phyloP scores from a whole-genome alignment of 306 rosid species.

The Senna siamea region DNA sequence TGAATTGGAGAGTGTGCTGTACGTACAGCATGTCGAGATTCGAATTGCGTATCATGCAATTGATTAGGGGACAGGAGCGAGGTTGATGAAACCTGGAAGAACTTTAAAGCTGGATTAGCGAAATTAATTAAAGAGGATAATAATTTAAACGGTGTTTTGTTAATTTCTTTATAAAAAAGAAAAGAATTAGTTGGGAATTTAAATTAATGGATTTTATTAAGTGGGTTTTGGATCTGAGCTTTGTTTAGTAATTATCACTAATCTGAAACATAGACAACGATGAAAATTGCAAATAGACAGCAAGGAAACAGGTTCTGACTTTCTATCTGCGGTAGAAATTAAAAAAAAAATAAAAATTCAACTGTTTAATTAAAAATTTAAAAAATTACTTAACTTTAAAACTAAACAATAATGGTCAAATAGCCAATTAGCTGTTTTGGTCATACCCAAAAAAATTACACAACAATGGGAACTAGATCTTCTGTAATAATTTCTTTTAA shows the following conservation, averaged over 20 bases:
- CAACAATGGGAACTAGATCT: no score
- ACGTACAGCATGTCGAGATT: constrained; percentile 28
- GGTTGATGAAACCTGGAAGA: constrained; percentile 27
- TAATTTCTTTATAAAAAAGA: neutral
- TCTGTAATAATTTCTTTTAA: no score
- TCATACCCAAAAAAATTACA: neutral
- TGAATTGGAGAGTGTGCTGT: neutral
- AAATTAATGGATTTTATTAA: constrained; percentile 29
- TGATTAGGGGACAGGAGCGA: constrained; percentile 25
- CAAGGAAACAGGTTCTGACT: constrained; percentile 29
- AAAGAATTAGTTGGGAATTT: constrained; percentile 36
- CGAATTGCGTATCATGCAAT: constrained; percentile 11
- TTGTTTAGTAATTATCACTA: neutral
- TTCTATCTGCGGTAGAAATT: constrained; percentile 11
- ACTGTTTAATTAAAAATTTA: neutral
- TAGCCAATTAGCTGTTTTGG: neutral
- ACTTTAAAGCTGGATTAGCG: constrained; percentile 7
- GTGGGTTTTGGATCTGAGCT: constrained; percentile 44
- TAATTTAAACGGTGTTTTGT: neutral
- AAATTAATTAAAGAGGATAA: constrained; percentile 21
- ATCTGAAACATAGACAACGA: neutral
- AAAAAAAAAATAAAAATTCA: neutral
- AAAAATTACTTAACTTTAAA: neutral
- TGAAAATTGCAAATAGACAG: no score
- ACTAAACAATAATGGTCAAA: constrained; percentile 10